Conservation (phyloP, 306 rosid genomes). For the Prunus fruticosa region DNA sequence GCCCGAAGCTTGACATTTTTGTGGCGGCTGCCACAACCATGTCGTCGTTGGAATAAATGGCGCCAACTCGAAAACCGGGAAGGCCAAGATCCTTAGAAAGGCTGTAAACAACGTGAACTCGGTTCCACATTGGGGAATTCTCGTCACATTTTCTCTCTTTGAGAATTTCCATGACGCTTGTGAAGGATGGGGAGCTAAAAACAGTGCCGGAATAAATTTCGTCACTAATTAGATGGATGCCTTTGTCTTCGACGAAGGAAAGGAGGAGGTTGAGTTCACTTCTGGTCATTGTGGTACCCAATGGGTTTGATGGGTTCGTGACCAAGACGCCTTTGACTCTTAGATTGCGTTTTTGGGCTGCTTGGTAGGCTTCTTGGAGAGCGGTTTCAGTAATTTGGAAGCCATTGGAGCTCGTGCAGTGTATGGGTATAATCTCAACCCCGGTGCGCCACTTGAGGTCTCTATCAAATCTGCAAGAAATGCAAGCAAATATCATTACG, state of each 20-base stretch:
- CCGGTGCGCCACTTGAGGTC: slow-evolving; percentile 86
- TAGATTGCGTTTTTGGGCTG: slow-evolving; percentile 51
- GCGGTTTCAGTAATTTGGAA: slow-evolving; percentile 70
- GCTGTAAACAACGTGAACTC: slow-evolving; percentile 73
- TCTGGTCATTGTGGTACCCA: slow-evolving; percentile 62
- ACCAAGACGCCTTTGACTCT: slow-evolving; percentile 78
- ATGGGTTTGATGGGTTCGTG: slow-evolving; percentile 86
- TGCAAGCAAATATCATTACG: slow-evolving; percentile 33
- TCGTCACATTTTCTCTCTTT: slow-evolving; percentile 37
- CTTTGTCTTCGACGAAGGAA: slow-evolving; percentile 49
- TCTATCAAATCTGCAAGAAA: slow-evolving; percentile 64
- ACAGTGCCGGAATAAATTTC: slow-evolving; percentile 89
- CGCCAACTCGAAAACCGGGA: slow-evolving; percentile 82
- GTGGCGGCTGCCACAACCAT: slow-evolving; percentile 64
- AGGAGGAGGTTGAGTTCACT: slow-evolving; percentile 55
- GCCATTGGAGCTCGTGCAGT: slow-evolving; percentile 71
- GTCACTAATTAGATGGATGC: slow-evolving; percentile 76
- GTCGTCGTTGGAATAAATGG: slow-evolving; percentile 66
- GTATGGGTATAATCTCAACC: slow-evolving; percentile 75
- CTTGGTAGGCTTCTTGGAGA: slow-evolving; percentile 49
- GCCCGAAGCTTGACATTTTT: slow-evolving; percentile 87
- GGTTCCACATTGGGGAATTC: slow-evolving; percentile 26
- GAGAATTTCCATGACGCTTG: slow-evolving; percentile 68
- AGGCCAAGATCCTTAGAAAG: slow-evolving; percentile 89
- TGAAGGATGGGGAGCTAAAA: slow-evolving; percentile 55